A percentile compares a stretch with the other conserved stretches of the same genome.
These are phyloP conservation scores for Candida tunisiensis DNA, from an alignment of 1,139 yeast species.

Conservation along the genomic window DNA sequence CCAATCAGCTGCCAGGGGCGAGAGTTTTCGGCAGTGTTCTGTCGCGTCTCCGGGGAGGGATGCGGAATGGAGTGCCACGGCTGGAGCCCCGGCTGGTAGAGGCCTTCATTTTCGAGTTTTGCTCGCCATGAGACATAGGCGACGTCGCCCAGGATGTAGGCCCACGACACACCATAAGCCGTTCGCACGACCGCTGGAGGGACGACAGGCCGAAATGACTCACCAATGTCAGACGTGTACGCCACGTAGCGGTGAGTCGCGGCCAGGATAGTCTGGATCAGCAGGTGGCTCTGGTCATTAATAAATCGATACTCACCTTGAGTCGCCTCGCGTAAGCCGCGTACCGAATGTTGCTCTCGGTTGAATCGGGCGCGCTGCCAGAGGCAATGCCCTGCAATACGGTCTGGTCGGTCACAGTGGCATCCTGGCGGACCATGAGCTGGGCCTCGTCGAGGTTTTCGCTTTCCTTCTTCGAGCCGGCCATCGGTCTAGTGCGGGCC, in stretches of 20 bases:
- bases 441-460: no score
- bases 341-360: no score
- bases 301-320: no score
- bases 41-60: constrained; percentile 11
- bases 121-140: constrained; percentile 63
- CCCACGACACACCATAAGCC: constrained; percentile 68
- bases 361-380: no score
- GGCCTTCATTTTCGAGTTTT: constrained; percentile 49
- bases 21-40: constrained; percentile 23
- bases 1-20: constrained; percentile 41
- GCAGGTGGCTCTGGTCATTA: no score
- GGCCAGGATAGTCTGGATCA: constrained; percentile 27
- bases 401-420: no score
- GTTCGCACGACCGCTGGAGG: constrained; percentile 45
- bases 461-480: no score
- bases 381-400: no score
- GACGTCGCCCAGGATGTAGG: constrained; percentile 65
- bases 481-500: no score
- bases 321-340: no score
- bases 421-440: no score
- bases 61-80: constrained; percentile 48
- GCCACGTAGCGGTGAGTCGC: constrained; percentile 82
- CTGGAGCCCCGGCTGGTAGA: constrained; percentile 39
- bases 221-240: constrained; percentile 78
- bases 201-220: constrained; percentile 77